Conservation (phyloP, 352 stramenopile genomes). For the Globisporangium middletonii region DNA sequence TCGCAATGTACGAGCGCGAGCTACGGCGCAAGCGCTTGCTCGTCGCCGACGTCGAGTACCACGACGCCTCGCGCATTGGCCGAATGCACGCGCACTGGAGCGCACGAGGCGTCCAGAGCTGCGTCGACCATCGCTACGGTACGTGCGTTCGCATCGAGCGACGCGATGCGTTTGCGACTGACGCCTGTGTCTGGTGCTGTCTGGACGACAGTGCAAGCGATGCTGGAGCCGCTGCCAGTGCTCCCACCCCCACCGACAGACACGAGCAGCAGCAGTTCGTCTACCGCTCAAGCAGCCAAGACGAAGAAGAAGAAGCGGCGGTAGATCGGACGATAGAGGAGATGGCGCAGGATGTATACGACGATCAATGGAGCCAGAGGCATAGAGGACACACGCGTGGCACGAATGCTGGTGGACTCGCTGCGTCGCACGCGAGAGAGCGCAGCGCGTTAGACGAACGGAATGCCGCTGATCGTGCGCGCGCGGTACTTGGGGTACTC, state of each 20-base stretch:
- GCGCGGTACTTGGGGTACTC: slow-evolving; percentile 90
- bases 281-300: slow-evolving; percentile 31
- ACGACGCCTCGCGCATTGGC: slow-evolving; percentile 29
- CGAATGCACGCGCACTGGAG: slow-evolving; percentile 40
- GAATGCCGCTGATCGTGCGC: slow-evolving; percentile 89
- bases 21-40: slow-evolving; percentile 47
- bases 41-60: slow-evolving; percentile 48
- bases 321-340: not conserved
- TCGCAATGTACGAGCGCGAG: slow-evolving; percentile 63
- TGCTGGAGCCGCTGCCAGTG: slow-evolving; percentile 26
- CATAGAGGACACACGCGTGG: slow-evolving; percentile 2
- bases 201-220: slow-evolving; percentile 27
- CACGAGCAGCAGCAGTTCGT: slow-evolving; percentile 2
- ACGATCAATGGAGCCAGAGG: not conserved
- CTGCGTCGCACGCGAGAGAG: not conserved
- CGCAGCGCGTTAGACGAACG: slow-evolving; percentile 69
- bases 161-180: not conserved
- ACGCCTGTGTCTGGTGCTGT: not conserved
- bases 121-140: slow-evolving; percentile 51
- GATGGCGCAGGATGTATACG: not conserved
- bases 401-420: not conserved
- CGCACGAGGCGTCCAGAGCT: slow-evolving; percentile 24
- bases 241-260: slow-evolving; percentile 13
- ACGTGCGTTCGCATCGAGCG: slow-evolving; percentile 7
- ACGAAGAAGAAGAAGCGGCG: slow-evolving; percentile 33